phyloP scores from a whole-genome alignment of 2,329 filamentous ascomycete genomes.

The Incumbomyces lentus region DNA sequence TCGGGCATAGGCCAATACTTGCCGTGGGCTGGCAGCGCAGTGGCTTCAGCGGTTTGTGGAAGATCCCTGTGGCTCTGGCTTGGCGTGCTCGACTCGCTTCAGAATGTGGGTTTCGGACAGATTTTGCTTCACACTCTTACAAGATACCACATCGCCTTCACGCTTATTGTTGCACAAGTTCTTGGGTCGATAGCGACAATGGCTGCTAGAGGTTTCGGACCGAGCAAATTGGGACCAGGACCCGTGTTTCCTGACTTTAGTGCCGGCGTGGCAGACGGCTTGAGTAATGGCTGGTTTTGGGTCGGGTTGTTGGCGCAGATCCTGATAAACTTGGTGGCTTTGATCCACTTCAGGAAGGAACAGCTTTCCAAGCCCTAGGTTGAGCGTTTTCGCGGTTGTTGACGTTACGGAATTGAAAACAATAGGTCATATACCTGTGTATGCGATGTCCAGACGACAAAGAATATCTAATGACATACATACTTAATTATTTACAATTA shows the following conservation, averaged over 20 bases:
- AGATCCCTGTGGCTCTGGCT: conserved; percentile 48
- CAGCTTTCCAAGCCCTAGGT: conserved; percentile 20
- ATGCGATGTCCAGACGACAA: too few species aligned
- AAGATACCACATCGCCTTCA: conserved; percentile 45
- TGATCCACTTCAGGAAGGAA: conserved; percentile 34
- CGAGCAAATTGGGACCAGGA: conserved; percentile 42
- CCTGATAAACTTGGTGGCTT: conserved; percentile 45
- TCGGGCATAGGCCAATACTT: conserved; percentile 43
- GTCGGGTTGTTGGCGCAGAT: conserved; percentile 42
- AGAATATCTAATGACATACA: too few species aligned
- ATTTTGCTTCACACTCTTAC: conserved; percentile 48
- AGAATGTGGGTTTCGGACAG: conserved; percentile 50
- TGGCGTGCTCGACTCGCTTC: conserved; percentile 46
- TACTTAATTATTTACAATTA: too few species aligned
- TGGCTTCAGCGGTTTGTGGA: conserved; percentile 37
- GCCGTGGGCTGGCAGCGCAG: conserved; percentile 41
- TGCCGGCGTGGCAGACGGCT: conserved; percentile 12
- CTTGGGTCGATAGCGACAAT: conserved; percentile 45
- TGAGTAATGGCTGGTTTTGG: conserved; percentile 41
- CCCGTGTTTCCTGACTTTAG: conserved; percentile 35
- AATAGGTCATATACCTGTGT: too few species aligned
- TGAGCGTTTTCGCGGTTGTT: too few species aligned
- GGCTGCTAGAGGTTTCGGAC: conserved; percentile 42
- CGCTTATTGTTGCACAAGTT: conserved; percentile 44
- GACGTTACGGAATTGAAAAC: too few species aligned